Evolutionary conservation across 495 filamentous ascomycete species (phyloP), one percentile per base, ranked within the genome.

Genomic region (Cenococcum geophilum): DNA sequence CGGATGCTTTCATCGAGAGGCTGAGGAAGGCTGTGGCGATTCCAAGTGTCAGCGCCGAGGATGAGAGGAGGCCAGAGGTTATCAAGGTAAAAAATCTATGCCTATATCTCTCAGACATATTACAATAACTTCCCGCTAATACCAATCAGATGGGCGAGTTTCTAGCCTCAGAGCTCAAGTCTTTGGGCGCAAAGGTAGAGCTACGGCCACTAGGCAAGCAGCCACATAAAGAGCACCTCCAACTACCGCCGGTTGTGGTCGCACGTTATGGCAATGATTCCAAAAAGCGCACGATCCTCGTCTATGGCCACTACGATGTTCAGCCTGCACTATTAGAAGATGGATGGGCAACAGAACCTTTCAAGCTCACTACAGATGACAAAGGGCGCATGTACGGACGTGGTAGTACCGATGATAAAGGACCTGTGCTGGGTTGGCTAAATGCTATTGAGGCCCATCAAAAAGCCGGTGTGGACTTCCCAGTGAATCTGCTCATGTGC

Each of bases 221-320:
- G 74, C 90, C 89, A 36, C 88, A 87, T 61, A 89, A 88, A 64
- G 89, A 93, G 68, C 82, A 91, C 60, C 87, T 99, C 65, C 84
- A 96, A 25, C 84, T 99, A 11, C 95, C 95, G 11, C 93, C 95
- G 32, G 90, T 96, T 34, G 82, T 99, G 37, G 81, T 97, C 64
- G 91, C 87, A 48, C 86, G 95, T 21, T 96, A 97, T 73, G 92
- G 93, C 59, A 86, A 82, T 72, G 91, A 96, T 73, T 84, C 86
- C 74, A 88, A 82, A 69, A 97, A 97, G 83, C 84, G 89, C 37
- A 97, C 90, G 9, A 92, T 99, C 66, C 80, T 97, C 49, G 89
- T 99, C 23, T 99, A 99, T 67, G 95, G 95, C 34, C 95, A 99
- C 77, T 99, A 99, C 76, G 95, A 99, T 76, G 95, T 99, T 16